Evolutionary conservation across 768 basidiomycete species (phyloP).

Genomic region (Mycena epipterygia): DNA sequence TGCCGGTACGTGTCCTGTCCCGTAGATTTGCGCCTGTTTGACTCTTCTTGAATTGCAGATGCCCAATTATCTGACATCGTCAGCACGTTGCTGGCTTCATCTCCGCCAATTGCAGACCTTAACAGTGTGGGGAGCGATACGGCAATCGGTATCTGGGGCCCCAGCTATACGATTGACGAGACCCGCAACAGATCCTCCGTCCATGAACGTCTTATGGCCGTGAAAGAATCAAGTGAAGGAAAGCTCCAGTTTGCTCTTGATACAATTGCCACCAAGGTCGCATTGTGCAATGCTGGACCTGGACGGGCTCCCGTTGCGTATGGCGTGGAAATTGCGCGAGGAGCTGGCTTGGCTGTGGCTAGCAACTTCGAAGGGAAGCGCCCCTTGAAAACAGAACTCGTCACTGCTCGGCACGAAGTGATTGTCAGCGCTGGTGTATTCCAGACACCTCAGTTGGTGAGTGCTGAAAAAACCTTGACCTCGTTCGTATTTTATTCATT

Average conservation of each 20-base stretch:
- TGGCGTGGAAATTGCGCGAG: conserved; percentile 42
- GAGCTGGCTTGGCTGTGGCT: conserved; percentile 43
- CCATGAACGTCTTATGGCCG: conserved; percentile 39
- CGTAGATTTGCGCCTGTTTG: background rate
- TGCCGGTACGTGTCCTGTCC: conserved; percentile 32
- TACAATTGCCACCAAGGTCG: conserved; percentile 44
- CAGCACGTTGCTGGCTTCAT: conserved; percentile 32
- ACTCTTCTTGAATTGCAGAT: conserved; percentile 32
- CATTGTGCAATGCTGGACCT: conserved; percentile 35
- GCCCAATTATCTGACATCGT: conserved; percentile 40
- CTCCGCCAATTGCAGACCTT: conserved; percentile 39
- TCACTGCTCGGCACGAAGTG: conserved; percentile 44
- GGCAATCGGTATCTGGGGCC: conserved; percentile 36
- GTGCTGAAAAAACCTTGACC: too few relatives aligned
- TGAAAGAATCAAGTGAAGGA: conserved; percentile 26
- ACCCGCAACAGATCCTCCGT: conserved; percentile 44
- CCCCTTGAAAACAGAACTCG: conserved; percentile 26
- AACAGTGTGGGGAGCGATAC: conserved; percentile 40
- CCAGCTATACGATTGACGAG: conserved; percentile 42
- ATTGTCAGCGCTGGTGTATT: conserved; percentile 46
- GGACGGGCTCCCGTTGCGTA: conserved; percentile 37
- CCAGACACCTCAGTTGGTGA: conserved; percentile 46
- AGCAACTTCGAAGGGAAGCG: conserved; percentile 44
- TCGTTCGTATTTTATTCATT: too few relatives aligned
- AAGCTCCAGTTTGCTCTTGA: conserved; percentile 39